Base-by-base conservation (phyloP, 2,329 filamentous ascomycete genomes). In the Alternaria sp. region DNA sequence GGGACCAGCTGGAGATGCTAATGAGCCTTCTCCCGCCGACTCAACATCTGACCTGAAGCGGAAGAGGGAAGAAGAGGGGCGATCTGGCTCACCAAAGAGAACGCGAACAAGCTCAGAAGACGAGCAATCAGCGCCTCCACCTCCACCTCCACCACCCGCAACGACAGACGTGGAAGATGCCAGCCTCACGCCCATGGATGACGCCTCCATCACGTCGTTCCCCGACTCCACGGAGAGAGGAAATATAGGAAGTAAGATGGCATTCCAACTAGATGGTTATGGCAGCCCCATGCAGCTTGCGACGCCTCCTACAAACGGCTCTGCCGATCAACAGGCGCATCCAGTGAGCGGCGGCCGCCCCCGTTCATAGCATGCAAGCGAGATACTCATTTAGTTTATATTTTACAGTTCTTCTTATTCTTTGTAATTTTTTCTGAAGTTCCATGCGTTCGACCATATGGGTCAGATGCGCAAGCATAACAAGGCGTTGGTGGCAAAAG, bases 251-350 rank as follows among this genome's bases (percentile, higher is more conserved):
- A 54, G 29, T 11, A 68, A 65, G 34, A 5, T 49, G 5, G 31
- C 55, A 2, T 8, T 63, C 3, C 54, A 57, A n/a, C 42, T 51
- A 17, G 63, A 60, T 23, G 62, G 57, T 4, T 50, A 67, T 24
- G 45, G 51, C 21, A 79, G 77, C 52, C 77, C 78, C 9, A 74
- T 74, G 65, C 81, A 83, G 61, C 77, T 80, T 23, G 81, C 80
- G 4, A 83, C 80, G 9, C 81, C 76, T 13, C 73, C 74, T 4
- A 77, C 73, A 10, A 77, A 76, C 41, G 73, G 74, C 36, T 72
- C 70, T 13, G 67, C 59, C 23, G 70, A 70, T 41, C 62, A 72
- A 37, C 51, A 54, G 13, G 17, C 24, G 11, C 36, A 26, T 3
- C 36, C 54, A 9, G 36, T 53, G 9, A 60, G 52, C 9, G 53